Conservation (phyloP, 1,284 basidiomycete genomes). For the Puccinia sorghi region DNA sequence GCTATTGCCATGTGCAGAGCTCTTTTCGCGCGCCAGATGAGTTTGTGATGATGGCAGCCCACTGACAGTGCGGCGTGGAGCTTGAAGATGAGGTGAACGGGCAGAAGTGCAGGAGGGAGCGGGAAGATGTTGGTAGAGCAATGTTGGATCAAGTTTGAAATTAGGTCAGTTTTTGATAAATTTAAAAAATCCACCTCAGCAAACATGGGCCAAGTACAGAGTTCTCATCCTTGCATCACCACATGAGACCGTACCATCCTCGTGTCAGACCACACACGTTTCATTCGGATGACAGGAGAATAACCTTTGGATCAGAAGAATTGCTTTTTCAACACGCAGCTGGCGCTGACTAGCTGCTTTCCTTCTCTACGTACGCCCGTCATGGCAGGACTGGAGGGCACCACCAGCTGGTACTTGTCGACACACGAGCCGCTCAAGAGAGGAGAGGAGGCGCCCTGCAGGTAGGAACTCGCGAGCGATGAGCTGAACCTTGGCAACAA, state of each 20-base stretch:
- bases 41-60: constrained; percentile 22
- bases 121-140: neutral
- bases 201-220: too few relatives aligned
- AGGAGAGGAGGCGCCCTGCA: constrained; percentile 19
- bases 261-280: too few relatives aligned
- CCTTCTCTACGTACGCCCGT: too few relatives aligned
- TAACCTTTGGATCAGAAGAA: too few relatives aligned
- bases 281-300: too few relatives aligned
- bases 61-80: constrained; percentile 7
- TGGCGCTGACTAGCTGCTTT: too few relatives aligned
- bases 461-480: constrained; percentile 5
- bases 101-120: neutral
- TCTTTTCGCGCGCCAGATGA: constrained; percentile 23
- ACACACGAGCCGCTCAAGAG: constrained; percentile 1
- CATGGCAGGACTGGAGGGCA: constrained; percentile 36
- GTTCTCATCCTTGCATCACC: too few relatives aligned
- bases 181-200: too few relatives aligned
- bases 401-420: neutral
- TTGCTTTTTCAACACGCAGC: too few relatives aligned
- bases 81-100: constrained; percentile 8
- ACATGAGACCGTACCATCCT: too few relatives aligned
- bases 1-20: neutral
- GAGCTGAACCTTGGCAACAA: constrained; percentile 34
- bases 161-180: too few relatives aligned
- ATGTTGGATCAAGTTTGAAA: too few relatives aligned